A percentile compares a stretch with the other conserved stretches of the same genome.
These are phyloP conservation scores for Tricholoma flavovirens DNA, from an alignment of 768 basidiomycete species.

Conservation along the genomic window DNA sequence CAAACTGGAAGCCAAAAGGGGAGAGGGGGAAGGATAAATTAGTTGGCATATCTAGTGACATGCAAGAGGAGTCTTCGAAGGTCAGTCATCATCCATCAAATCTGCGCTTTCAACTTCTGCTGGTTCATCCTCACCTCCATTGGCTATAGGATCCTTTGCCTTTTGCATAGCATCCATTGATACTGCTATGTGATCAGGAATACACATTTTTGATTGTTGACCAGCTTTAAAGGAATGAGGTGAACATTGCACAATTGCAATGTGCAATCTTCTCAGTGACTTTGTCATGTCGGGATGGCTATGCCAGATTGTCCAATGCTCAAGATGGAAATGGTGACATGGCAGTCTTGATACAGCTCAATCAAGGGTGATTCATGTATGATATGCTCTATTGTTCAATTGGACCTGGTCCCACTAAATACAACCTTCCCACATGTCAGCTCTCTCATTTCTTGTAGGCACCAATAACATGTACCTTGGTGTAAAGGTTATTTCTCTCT, in stretches of 20 bases:
- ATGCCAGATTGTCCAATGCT: conserved; percentile 16
- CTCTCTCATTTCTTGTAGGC: not conserved
- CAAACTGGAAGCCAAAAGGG: conserved; percentile 1
- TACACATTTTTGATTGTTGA: not conserved
- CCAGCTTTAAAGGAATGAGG: not conserved
- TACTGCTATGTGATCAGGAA: not conserved
- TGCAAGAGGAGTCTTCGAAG: not conserved
- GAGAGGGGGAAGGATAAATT: not conserved
- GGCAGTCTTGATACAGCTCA: conserved; percentile 18
- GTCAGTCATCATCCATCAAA: not conserved
- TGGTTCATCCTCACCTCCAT: not conserved
- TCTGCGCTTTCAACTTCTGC: not conserved
- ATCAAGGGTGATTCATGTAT: conserved; percentile 21
- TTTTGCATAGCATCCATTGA: conserved; percentile 5
- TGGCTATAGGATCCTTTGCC: not conserved
- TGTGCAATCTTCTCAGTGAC: conserved; percentile 13
- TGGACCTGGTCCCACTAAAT: conserved; percentile 11
- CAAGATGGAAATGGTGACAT: conserved; percentile 16
- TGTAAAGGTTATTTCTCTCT: conserved; percentile 29
- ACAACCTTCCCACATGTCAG: not conserved
- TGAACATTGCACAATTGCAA: not conserved
- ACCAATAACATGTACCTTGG: conserved; percentile 3
- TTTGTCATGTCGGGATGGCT: conserved; percentile 19
- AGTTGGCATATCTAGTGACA: not conserved
- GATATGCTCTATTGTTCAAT: conserved; percentile 8